Evolutionary conservation across 805 yeast species (phyloP).

Genomic region (Starmerella lactis-condensi): DNA sequence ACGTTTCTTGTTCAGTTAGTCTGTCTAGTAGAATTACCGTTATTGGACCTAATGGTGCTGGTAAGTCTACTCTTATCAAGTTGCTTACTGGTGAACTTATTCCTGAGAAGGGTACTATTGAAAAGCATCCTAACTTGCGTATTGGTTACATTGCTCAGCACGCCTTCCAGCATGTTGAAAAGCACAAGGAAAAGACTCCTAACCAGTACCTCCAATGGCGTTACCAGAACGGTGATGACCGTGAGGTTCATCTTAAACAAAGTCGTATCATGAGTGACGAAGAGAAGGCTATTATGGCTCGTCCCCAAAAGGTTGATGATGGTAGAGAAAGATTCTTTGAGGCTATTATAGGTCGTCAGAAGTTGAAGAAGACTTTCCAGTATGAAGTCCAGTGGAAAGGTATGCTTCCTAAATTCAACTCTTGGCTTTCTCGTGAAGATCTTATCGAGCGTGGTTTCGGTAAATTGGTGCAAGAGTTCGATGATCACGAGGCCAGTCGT

Average conservation of each 20-base stretch:
- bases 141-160: conserved; percentile 98
- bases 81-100: conserved; percentile 89
- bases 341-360: conserved; percentile 94
- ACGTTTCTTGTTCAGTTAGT: conserved; percentile 80
- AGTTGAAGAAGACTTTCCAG: conserved; percentile 88
- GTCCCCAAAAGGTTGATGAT: conserved; percentile 62
- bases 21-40: conserved; percentile 94
- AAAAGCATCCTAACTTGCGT: conserved; percentile 94
- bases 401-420: conserved; percentile 82
- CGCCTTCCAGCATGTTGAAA: conserved; percentile 91
- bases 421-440: conserved; percentile 78
- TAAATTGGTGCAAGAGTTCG: conserved; percentile 86
- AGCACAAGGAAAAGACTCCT: conserved; percentile 94
- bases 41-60: conserved; percentile 98
- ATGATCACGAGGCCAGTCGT: conserved; percentile 97
- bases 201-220: conserved; percentile 98
- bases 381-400: conserved; percentile 88
- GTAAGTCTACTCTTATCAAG: conserved; percentile 97
- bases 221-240: conserved; percentile 92
- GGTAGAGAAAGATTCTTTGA: conserved; percentile 76
- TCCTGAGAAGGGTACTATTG: conserved; percentile 76
- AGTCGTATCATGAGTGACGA: conserved; percentile 68
- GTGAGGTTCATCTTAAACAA: conserved; percentile 87
- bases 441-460: conserved; percentile 70
- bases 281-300: conserved; percentile 59